Conservation (phyloP, 106 monocot species). For the Acorus calamus region DNA sequence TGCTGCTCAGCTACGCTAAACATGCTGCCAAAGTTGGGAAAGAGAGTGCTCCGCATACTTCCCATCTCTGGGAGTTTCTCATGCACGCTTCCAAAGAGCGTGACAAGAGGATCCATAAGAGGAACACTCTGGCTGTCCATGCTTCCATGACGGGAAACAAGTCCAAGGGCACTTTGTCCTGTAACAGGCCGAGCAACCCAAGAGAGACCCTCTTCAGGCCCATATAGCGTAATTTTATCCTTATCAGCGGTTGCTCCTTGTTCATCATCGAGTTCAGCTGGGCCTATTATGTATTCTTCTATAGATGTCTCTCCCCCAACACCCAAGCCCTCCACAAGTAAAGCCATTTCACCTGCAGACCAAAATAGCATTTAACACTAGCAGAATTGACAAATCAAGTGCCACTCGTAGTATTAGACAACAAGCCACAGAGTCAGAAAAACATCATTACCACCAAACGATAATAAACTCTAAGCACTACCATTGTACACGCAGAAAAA, state of each 20-base stretch:
- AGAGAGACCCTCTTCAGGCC: slow-evolving; percentile 46
- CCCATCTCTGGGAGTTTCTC: slow-evolving; percentile 64
- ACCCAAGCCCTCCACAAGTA: slow-evolving; percentile 57
- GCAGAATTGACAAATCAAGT: no score
- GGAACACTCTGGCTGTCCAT: slow-evolving; percentile 38
- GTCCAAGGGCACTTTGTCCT: slow-evolving; percentile 44
- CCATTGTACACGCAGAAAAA: no score
- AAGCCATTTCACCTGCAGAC: slow-evolving; percentile 61
- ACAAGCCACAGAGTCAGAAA: no score
- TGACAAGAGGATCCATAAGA: slow-evolving; percentile 72
- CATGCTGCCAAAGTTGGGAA: slow-evolving; percentile 93
- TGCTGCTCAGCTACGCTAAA: slow-evolving; percentile 53
- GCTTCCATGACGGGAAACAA: slow-evolving; percentile 58
- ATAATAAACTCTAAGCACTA: no score
- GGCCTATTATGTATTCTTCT: slow-evolving; percentile 60
- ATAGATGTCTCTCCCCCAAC: slow-evolving; percentile 51
- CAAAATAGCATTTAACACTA: background rate
- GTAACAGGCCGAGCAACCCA: slow-evolving; percentile 70
- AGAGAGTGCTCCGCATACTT: slow-evolving; percentile 55
- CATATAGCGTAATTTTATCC: slow-evolving; percentile 37
- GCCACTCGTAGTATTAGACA: no score
- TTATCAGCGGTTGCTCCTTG: slow-evolving; percentile 16
- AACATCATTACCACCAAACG: no score
- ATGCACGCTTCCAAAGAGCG: slow-evolving; percentile 82
- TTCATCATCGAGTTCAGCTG: slow-evolving; percentile 31